Conservation (phyloP, 257 asterid genomes). For the Solanum medicagineum region DNA sequence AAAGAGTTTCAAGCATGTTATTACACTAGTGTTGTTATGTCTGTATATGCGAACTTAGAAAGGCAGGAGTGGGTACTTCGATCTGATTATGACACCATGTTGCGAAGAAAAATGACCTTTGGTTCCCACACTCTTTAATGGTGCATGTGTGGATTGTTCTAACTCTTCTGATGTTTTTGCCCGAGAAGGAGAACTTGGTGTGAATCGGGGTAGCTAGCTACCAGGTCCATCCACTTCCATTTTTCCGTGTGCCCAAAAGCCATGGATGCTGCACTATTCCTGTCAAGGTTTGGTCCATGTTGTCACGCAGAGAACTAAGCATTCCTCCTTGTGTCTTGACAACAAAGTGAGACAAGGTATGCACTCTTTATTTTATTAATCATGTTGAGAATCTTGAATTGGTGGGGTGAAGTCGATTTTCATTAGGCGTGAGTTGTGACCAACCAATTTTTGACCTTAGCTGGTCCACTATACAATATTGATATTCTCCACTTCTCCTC, state of each 20-base stretch:
- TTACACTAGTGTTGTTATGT: background rate
- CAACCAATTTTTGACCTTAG: background rate
- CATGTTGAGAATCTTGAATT: background rate
- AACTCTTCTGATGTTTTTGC: background rate
- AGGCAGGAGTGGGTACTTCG: background rate
- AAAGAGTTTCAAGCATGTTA: background rate
- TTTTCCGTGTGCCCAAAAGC: background rate
- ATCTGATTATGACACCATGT: background rate
- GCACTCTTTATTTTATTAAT: background rate
- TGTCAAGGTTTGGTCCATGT: constrained; percentile 28
- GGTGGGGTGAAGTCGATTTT: background rate
- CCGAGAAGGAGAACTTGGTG: no score
- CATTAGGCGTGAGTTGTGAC: background rate
- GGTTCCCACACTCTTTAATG: background rate
- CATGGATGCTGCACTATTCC: constrained; percentile 10
- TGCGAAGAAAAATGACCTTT: background rate
- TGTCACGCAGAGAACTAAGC: constrained; percentile 25
- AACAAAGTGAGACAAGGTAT: constrained; percentile 24
- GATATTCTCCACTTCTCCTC: background rate
- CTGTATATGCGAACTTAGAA: background rate
- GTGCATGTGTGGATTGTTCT: background rate
- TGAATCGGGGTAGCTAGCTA: no score
- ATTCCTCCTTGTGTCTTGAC: constrained; percentile 17
- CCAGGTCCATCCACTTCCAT: no score
- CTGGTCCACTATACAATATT: background rate